phyloP scores from a whole-genome alignment of 768 basidiomycete species.

The Russula griseocarnosa region DNA sequence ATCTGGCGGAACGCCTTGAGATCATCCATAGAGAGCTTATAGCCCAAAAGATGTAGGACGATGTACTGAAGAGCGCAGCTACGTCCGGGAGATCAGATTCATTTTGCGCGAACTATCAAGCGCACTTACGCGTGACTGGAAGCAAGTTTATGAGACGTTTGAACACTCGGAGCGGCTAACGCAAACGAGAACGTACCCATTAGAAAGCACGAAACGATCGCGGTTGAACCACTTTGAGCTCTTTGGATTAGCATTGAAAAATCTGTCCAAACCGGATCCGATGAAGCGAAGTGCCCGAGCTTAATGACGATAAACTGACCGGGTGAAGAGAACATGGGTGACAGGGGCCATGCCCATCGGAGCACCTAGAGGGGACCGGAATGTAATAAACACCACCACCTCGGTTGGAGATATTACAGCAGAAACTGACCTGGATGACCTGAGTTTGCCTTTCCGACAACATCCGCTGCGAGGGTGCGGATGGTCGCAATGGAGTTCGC shows the following conservation, averaged over 20 bases:
- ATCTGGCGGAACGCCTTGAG: constrained; percentile 91
- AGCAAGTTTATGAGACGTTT: constrained; percentile 22
- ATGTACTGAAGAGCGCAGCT: constrained; percentile 94
- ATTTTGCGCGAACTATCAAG: background rate
- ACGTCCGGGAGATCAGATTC: constrained; percentile 10
- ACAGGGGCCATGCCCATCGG: constrained; percentile 92
- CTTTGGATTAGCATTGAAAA: constrained; percentile 85
- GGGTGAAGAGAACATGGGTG: constrained; percentile 74
- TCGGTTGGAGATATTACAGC: background rate
- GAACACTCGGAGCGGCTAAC: background rate
- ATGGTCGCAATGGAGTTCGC: constrained; percentile 64
- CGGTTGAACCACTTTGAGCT: constrained; percentile 93
- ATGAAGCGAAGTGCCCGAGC: constrained; percentile 7
- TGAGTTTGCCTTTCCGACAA: constrained; percentile 85
- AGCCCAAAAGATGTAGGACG: constrained; percentile 85
- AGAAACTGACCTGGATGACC: constrained; percentile 73
- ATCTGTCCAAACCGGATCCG: constrained; percentile 43
- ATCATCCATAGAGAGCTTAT: constrained; percentile 89
- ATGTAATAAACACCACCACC: background rate
- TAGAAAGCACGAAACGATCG: constrained; percentile 95
- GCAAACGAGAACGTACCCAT: constrained; percentile 57
- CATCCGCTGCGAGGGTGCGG: constrained; percentile 70
- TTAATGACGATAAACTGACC: constrained; percentile 49
- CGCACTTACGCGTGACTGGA: constrained; percentile 68
- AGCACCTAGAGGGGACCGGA: constrained; percentile 51